Evolutionary conservation across 176 grass and related monocot genomes (phyloP), one percentile per base, ranked within the genome.

Genomic region (Aegilops umbellulata): DNA sequence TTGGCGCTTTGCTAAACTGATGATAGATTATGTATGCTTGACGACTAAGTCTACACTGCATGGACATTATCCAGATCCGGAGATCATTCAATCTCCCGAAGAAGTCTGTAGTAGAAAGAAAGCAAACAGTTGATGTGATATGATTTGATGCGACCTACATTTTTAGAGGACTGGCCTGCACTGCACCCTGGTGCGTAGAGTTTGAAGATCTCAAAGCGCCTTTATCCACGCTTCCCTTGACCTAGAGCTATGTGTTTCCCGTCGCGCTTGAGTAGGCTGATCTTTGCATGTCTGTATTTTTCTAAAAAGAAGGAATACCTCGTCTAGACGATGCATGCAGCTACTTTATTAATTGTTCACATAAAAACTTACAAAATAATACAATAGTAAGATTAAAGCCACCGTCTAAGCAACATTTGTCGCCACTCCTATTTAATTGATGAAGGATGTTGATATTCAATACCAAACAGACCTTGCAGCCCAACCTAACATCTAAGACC

Each of bases 181-280:
- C 16, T 35, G 51, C n/a, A 55, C 61, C 41, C 17, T 29, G 22
- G 73, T 11, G 65, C 64, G 3, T 83, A n/a, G 47, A 62, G 70
- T 76, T 74, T 80, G 68, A 68, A 84, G 68, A 80, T 80, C 68
- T 80, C 89, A 87, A 84, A 81, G 81, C 2, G 16, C 62, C 85
- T 91, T 87, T 91, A 80, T 80, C 80, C 89, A 87, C 85, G 89
- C 76, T 47, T 10, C 27, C 67, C 60, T 87, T 80, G 80, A 91
- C 76, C 35, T 80, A 44, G 70, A 77, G 49, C n/a, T 47, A 11
- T 55, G 79, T 29, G 60, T 47, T 29, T 71, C 53, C 35, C 63
- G 23, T 19, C 75, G 3, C 41, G 10, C 17, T 29, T 15, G 19
- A 16, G 27, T 34, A 68, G 79, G 10, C 63, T 23, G 5, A 49